These are phyloP conservation scores for Simplicillium sp. DNA, from an alignment of 2,329 filamentous ascomycete genomes.

Conservation along the genomic window DNA sequence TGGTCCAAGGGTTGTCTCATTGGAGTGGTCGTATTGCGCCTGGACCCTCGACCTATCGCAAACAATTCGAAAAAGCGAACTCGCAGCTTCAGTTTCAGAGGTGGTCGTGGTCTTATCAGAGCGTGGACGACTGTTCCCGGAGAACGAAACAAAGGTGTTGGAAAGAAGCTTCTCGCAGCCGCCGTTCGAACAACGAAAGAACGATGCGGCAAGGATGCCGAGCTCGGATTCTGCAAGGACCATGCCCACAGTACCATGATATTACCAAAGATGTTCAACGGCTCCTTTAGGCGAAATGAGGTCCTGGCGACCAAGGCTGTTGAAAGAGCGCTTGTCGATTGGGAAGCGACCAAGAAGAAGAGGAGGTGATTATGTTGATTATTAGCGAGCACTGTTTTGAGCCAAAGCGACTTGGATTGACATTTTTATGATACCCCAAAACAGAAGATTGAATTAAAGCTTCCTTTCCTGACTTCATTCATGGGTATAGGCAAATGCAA, in stretches of 20 bases:
- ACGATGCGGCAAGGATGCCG: slow-evolving; percentile 56
- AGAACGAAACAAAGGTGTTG: slow-evolving; percentile 65
- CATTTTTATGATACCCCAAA: slow-evolving; percentile 8
- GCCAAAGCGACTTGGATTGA: background rate
- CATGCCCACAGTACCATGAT: slow-evolving; percentile 67
- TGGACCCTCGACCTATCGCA: slow-evolving; percentile 35
- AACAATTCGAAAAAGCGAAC: slow-evolving; percentile 16
- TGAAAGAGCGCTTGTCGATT: slow-evolving; percentile 38
- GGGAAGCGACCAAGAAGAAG: slow-evolving; percentile 37
- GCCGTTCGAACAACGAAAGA: slow-evolving; percentile 60
- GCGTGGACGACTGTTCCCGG: slow-evolving; percentile 71
- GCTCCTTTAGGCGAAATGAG: slow-evolving; percentile 49
- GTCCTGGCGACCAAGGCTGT: slow-evolving; percentile 43
- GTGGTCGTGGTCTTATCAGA: slow-evolving; percentile 62
- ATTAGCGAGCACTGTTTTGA: background rate
- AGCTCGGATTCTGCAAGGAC: slow-evolving; percentile 63
- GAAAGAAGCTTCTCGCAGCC: slow-evolving; percentile 61
- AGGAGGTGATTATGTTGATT: slow-evolving; percentile 12
- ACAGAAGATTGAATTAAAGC: no score
- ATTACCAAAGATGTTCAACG: slow-evolving; percentile 54
- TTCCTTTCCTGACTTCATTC: no score
- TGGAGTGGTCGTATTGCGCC: slow-evolving; percentile 59
- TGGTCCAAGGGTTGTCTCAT: slow-evolving; percentile 61
- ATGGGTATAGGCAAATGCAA: no score
- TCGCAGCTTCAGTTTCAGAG: slow-evolving; percentile 26